Evolutionary conservation across 495 filamentous ascomycete species (phyloP).

Genomic region (Penicillium simplicissimum): DNA sequence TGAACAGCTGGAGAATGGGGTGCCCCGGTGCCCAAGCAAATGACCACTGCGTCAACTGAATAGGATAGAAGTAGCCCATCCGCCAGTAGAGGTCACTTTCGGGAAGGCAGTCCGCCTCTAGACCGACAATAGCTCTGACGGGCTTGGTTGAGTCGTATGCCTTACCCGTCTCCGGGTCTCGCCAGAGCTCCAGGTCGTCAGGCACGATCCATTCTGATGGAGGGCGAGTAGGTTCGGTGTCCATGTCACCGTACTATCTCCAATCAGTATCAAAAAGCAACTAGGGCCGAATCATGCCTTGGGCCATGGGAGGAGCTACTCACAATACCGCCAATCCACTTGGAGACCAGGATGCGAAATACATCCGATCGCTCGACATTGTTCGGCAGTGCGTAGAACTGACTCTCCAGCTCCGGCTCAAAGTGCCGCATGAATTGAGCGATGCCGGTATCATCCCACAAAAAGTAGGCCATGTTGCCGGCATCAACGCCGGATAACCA

Average conservation of each 20-base stretch:
- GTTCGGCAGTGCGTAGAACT: conserved; percentile 3
- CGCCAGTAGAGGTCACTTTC: conserved; percentile 4
- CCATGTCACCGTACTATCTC: conserved; percentile 3
- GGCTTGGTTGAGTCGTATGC: background rate
- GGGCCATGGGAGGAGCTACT: background rate
- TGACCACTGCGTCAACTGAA: conserved; percentile 5
- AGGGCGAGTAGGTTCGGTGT: background rate
- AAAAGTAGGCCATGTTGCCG: conserved; percentile 6
- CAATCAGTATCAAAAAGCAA: background rate
- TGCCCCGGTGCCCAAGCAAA: conserved; percentile 3
- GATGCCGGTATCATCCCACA: conserved; percentile 4
- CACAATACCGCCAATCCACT: conserved; percentile 5
- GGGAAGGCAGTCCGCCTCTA: conserved; percentile 1
- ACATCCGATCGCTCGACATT: conserved; percentile 7
- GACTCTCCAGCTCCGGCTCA: conserved; percentile 5
- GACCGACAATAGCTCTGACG: conserved; percentile 2
- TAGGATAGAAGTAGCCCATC: conserved; percentile 5
- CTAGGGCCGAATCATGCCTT: background rate
- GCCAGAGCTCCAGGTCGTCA: background rate
- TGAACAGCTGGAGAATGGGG: background rate
- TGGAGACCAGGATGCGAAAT: conserved; percentile 6
- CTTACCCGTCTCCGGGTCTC: background rate
- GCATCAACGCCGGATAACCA: background rate
- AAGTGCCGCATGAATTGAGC: conserved; percentile 4
- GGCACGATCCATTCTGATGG: conserved; percentile 1